These are phyloP conservation scores for Phanerochaete carnosa DNA, from an alignment of 768 basidiomycete species.

Conservation along the genomic window DNA sequence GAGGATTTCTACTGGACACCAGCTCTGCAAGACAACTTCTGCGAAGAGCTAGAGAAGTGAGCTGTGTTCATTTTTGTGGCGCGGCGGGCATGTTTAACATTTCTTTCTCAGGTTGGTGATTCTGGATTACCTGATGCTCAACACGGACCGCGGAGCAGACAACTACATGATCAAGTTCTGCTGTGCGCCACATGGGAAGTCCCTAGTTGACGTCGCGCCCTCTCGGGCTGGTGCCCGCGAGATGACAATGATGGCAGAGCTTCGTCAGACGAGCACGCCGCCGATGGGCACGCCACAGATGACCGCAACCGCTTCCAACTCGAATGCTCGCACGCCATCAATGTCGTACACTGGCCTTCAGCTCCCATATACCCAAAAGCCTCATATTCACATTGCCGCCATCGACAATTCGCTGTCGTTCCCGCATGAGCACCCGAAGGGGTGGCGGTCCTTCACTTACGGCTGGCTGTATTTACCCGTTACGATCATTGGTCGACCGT, in stretches of 20 bases:
- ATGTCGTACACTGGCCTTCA: constrained; percentile 14
- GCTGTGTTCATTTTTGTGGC: background rate
- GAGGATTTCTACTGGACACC: constrained; percentile 83
- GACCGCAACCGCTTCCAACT: constrained; percentile 13
- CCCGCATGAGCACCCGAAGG: constrained; percentile 86
- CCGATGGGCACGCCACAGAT: constrained; percentile 9
- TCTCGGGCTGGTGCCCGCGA: constrained; percentile 60
- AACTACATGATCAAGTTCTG: constrained; percentile 95
- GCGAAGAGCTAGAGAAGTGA: constrained; percentile 86
- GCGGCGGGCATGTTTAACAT: background rate
- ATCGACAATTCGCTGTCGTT: constrained; percentile 94
- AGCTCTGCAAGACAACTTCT: constrained; percentile 73
- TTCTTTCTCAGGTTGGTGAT: constrained; percentile 67
- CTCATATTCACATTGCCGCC: constrained; percentile 88
- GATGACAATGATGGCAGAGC: constrained; percentile 74
- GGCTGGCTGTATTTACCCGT: constrained; percentile 89
- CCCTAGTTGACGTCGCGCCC: constrained; percentile 76
- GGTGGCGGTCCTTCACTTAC: constrained; percentile 75
- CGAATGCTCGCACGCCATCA: constrained; percentile 18
- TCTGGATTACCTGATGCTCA: constrained; percentile 88
- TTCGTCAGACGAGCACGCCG: constrained; percentile 39
- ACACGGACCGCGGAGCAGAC: constrained; percentile 86
- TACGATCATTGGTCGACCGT: constrained; percentile 80
- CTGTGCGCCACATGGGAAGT: constrained; percentile 75
- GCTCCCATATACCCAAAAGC: constrained; percentile 50